Conservation (phyloP, 257 asterid species). For the Primulina tabacum region DNA sequence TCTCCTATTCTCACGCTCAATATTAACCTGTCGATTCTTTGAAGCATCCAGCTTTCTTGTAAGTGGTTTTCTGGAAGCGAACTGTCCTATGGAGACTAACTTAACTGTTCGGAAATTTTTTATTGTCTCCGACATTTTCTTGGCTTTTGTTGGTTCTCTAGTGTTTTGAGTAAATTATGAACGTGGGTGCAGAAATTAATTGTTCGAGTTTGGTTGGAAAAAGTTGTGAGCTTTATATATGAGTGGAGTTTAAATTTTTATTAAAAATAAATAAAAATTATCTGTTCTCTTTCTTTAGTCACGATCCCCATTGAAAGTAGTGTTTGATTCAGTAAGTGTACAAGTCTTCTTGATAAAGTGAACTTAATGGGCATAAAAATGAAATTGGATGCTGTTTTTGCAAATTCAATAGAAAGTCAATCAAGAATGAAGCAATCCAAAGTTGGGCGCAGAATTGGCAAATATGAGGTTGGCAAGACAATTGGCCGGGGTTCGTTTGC, state of each 20-base stretch:
- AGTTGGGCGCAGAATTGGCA: not conserved
- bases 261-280: too few species aligned
- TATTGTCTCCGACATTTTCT: too few species aligned
- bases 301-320: too few species aligned
- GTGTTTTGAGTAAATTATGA: not conserved
- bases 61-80: not conserved
- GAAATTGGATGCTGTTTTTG: not conserved
- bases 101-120: too few species aligned
- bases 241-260: too few species aligned
- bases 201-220: not conserved
- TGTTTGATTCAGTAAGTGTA: not conserved
- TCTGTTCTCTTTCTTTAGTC: too few species aligned
- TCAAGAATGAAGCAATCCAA: not conserved
- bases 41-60: not conserved
- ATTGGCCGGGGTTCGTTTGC: conserved; percentile 17
- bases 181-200: too few species aligned
- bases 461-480: conserved; percentile 9
- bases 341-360: too few species aligned
- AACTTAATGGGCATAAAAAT: too few species aligned
- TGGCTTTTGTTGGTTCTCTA: not conserved
- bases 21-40: too few species aligned
- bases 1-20: too few species aligned
- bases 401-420: not conserved
- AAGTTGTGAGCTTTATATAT: too few species aligned
- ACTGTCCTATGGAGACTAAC: not conserved